Evolutionary conservation across 345 rosid species (phyloP), one percentile per base, ranked within the genome.

Genomic region (Bruguiera gymnorhiza): DNA sequence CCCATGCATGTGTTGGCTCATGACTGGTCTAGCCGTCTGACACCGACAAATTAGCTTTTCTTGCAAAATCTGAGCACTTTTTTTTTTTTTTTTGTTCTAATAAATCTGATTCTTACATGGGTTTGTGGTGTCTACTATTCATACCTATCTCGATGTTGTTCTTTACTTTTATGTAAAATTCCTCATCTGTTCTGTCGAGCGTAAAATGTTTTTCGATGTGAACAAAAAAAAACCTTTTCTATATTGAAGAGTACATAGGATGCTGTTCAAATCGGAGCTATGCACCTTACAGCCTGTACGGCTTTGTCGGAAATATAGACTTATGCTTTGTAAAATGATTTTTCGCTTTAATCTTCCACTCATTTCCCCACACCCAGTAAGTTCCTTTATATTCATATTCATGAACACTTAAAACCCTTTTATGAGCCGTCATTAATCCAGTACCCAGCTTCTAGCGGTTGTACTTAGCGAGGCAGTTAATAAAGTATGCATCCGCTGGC

Each of bases 201-300:
- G 30, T 11, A 50, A 65, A 63, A 68, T 63, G 69, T 70, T 54
- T 75, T 56, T 13, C 63, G 50, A 46, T 67, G 58, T 52, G 63
- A 36, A 48, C 34, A 46, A 51, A 30, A 37, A 13, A 24, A 27
- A 62, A 66, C 24, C 36, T 55, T 52, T 66, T 74, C 30, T 13
- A 76, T 60, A 59, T 39, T 21, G 62, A 60, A 75, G 68, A 13
- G 69, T 71, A 75, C 88, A 81, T 87, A 78, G 92, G 88, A 79
- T 84, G 77, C 92, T 79, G 86, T 79, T 85, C 82, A 73, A 56
- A 56, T 56, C 60, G 60, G 29, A 11, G 60, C 31, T 56, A 21
- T 27, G 24, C 60, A 24, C 60, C 30, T 3, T 56, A 13, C 10
- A 56, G 6, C 3, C 60, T 24, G 31, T 56, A 56, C 60, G 60